phyloP scores from a whole-genome alignment of 2,329 filamentous ascomycete species.

The Waltergamsia citrina region DNA sequence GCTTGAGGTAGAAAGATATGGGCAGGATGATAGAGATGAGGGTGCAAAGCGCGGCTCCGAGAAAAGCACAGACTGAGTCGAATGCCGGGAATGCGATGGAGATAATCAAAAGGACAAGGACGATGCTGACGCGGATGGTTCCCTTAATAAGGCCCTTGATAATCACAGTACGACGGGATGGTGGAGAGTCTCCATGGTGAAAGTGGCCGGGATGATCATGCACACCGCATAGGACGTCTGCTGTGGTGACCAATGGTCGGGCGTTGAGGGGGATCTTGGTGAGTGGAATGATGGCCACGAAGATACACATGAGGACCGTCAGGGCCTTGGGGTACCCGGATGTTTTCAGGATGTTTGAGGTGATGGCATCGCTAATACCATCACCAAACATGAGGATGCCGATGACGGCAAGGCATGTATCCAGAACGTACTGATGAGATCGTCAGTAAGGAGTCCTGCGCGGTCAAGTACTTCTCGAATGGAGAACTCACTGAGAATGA shows the following conservation, averaged over 20 bases:
- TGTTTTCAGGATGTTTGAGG: conserved; percentile 74
- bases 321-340: conserved; percentile 64
- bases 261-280: conserved; percentile 92
- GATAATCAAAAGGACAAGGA: conserved; percentile 66
- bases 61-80: conserved; percentile 82
- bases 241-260: conserved; percentile 76
- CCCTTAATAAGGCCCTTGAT: conserved; percentile 39
- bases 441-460: background rate
- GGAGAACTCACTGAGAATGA: conserved; percentile 59
- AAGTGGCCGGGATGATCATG: conserved; percentile 31
- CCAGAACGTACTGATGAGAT: conserved; percentile 56
- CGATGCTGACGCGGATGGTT: conserved; percentile 55
- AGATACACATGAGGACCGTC: conserved; percentile 72
- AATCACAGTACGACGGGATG: conserved; percentile 25
- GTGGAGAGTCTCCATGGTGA: conserved; percentile 26
- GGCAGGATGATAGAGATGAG: conserved; percentile 90
- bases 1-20: conserved; percentile 78
- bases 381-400: conserved; percentile 95
- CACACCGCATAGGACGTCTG: conserved; percentile 73
- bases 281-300: conserved; percentile 85
- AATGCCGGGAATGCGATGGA: conserved; percentile 65
- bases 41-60: conserved; percentile 86
- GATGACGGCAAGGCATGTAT: conserved; percentile 70
- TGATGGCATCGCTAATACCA: conserved; percentile 78
- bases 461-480: background rate